Conservation (phyloP, 805 yeast genomes). For the Brettanomyces naardenensis region DNA sequence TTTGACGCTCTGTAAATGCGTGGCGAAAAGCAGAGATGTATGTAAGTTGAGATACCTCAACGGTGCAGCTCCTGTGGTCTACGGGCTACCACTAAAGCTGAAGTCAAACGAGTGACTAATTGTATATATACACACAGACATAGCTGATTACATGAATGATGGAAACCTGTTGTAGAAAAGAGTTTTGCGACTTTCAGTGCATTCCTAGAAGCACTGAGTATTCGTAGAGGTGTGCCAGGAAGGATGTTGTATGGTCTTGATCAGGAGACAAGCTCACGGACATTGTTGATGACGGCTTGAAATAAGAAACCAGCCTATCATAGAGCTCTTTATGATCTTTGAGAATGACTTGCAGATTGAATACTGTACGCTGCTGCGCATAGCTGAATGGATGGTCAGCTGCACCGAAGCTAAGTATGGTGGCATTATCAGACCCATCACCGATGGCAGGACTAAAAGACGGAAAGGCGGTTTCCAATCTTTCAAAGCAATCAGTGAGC, state of each 20-base stretch:
- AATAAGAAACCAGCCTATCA: not conserved
- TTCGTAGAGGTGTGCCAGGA: not conserved
- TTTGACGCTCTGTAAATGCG: slow-evolving; percentile 44
- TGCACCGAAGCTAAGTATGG: not conserved
- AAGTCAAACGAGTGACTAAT: slow-evolving; percentile 3
- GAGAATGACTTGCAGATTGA: not conserved
- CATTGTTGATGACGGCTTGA: not conserved
- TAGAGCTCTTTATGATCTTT: not conserved
- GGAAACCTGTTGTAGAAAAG: not conserved
- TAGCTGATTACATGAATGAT: not conserved
- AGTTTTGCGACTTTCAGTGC: too few species aligned
- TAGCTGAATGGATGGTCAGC: not conserved
- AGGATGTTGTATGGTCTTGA: not conserved
- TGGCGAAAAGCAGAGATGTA: slow-evolving; percentile 49
- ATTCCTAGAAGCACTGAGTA: not conserved
- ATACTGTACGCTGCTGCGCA: not conserved
- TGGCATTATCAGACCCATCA: not conserved
- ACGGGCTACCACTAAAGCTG: slow-evolving; percentile 66
- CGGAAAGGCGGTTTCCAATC: not conserved
- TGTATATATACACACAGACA: not conserved
- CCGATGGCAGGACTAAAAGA: not conserved
- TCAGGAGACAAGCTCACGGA: not conserved
- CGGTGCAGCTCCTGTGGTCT: slow-evolving; percentile 89
- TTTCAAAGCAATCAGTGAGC: not conserved
- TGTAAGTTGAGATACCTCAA: slow-evolving; percentile 72